Base-by-base conservation (phyloP, 768 basidiomycete species). In the Plicaturopsis crispa region DNA sequence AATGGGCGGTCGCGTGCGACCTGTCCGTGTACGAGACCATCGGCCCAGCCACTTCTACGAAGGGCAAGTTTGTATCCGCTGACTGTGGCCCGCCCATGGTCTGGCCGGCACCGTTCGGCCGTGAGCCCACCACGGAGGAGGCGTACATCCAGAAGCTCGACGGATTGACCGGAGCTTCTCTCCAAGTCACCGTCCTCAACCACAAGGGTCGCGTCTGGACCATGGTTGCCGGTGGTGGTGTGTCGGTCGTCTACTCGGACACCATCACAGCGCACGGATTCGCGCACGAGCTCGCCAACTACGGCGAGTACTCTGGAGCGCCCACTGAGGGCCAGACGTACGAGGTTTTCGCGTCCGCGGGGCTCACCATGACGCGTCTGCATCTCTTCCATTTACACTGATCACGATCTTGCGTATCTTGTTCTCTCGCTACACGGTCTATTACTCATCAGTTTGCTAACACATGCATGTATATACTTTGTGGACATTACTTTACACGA, bases 121-220 rank as follows among this genome's bases (percentile, higher is more conserved):
- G 94, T 51, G 86, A 92, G 57, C 69, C 98, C 63, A 97, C 96
- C 56, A 93, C 91, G 69, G 96, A 98, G 61, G 96, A 98, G 61
- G 94, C 94, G 4, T 99, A 96, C 69, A 97, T 99, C 61, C 91
- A 96, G 68, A 96, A 96, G 62, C 78, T 99, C 48, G 96, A 98
- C 47, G 90, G 74, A 14, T 92, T 89, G 16, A 99, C 96, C 31
- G 94, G 96, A 68, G 92, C 96, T 51, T 96, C 92, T 6, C 82
- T 99, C 59, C 98, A 99, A 61, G 75, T 99, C 32, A 99, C 96
- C 30, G 94, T 99, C 37, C 70, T 99, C 52, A 97, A 98, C 62
- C 63, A 86, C 38, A 83, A 88, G 57, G 96, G 94, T 43, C 85
- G 93, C 45, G 80, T 99, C 48, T 99, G 96, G 96, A 98, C 96